Evolutionary conservation across 1,284 basidiomycete species (phyloP).

Genomic region (Rhodotorula sp.): DNA sequence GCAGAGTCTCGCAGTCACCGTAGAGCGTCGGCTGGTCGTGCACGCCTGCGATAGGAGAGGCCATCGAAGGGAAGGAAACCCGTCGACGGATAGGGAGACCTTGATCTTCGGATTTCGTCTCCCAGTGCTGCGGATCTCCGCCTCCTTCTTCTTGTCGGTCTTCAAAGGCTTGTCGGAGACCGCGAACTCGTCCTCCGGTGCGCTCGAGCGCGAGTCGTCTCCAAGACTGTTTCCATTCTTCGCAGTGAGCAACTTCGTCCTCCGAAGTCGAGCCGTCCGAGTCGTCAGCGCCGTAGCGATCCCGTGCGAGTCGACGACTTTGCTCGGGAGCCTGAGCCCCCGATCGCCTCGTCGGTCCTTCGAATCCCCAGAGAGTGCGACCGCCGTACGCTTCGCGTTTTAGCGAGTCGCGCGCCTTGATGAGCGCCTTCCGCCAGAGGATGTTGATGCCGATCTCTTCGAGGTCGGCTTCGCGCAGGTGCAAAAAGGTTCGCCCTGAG

Average conservation of each 20-base stretch:
- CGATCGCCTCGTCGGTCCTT: not conserved
- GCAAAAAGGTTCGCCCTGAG: conserved; percentile 41
- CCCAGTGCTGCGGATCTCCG: not conserved
- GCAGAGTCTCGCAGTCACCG: too few species aligned
- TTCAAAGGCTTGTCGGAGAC: conserved; percentile 39
- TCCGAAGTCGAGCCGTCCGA: conserved; percentile 23
- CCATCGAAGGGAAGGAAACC: not conserved
- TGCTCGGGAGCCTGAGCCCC: not conserved
- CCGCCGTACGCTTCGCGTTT: conserved; percentile 21
- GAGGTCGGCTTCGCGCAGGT: conserved; percentile 39
- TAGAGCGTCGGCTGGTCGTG: too few species aligned
- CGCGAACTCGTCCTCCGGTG: conserved; percentile 30
- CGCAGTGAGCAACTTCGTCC: conserved; percentile 26
- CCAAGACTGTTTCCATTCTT: conserved; percentile 44
- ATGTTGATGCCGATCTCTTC: conserved; percentile 42
- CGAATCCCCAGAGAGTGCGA: conserved; percentile 31
- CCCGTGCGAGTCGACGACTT: not conserved
- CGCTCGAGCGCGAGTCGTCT: conserved; percentile 1
- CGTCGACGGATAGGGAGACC: not conserved
- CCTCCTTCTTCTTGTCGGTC: not conserved
- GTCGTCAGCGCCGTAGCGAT: conserved; percentile 9
- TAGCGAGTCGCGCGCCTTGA: conserved; percentile 29
- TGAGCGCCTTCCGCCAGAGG: conserved; percentile 21
- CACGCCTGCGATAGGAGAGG: not conserved
- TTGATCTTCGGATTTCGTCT: not conserved